These are phyloP conservation scores for Globomyces sp. DNA, from an alignment of 371 early-diverging fungal genomes.

Conservation along the genomic window DNA sequence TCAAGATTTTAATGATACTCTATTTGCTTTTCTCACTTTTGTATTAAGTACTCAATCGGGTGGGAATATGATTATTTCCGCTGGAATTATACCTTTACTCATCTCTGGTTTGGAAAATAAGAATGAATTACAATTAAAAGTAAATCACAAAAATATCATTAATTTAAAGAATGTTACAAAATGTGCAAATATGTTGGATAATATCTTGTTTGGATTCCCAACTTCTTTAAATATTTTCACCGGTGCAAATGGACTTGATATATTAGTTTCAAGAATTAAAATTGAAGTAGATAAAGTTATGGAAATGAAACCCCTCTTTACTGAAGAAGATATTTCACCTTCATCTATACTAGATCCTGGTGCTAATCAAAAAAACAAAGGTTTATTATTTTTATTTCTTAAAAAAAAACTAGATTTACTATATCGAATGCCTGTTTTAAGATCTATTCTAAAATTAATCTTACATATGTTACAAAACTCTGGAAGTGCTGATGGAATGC, in stretches of 20 bases:
- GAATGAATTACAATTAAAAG: constrained; percentile 55
- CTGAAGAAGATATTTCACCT: background rate
- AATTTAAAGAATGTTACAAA: constrained; percentile 48
- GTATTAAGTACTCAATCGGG: constrained; percentile 78
- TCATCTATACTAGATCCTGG: background rate
- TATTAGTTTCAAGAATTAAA: constrained; percentile 73
- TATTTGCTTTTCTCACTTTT: constrained; percentile 74
- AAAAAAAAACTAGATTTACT: background rate
- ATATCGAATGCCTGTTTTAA: constrained; percentile 55
- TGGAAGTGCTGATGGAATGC: constrained; percentile 83
- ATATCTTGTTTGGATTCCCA: constrained; percentile 71
- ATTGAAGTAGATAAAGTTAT: constrained; percentile 42
- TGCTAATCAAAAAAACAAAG: background rate
- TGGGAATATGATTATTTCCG: constrained; percentile 85
- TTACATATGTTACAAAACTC: constrained; percentile 91
- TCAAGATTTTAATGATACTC: constrained; percentile 78
- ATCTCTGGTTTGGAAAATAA: constrained; percentile 60
- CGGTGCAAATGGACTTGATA: constrained; percentile 76
- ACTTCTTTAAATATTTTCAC: constrained; percentile 79
- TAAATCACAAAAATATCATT: constrained; percentile 16
- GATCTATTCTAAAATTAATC: constrained; percentile 87
- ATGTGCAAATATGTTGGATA: constrained; percentile 74
- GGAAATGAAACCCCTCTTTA: background rate
- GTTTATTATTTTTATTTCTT: no score
- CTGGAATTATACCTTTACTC: constrained; percentile 82